Evolutionary conservation across 1,284 basidiomycete species (phyloP), one percentile per base, ranked within the genome.

Genomic region (Lignosus rhinocerotis): DNA sequence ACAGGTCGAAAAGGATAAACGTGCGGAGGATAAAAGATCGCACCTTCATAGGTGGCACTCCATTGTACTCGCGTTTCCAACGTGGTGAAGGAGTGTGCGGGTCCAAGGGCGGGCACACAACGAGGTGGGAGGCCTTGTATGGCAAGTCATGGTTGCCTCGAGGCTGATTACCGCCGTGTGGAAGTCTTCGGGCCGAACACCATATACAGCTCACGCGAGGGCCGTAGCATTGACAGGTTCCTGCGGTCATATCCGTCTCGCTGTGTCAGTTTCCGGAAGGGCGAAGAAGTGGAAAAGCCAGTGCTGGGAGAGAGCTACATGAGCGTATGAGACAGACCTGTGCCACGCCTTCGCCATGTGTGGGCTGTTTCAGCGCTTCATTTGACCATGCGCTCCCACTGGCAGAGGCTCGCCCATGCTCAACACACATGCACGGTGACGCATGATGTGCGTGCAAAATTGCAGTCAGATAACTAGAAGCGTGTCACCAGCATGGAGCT

Each of bases 11-110:
- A 68, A 68, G 63, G 68, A 69, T 64, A 64, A 69, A 66, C 68
- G 63, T 62, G 63, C 63, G 61, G 60, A 58, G 67, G 55, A 64
- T 66, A 66, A 64, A 71, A 65, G 69, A 66, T 65, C 61, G 66
- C 60, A 68, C 66, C 64, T 70, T 69, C 70, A 73, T 70, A 72
- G 66, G 66, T 67, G 60, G 66, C 61, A 68, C 61, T 52, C 44
- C 69, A 68, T 69, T 71, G 66, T 70, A 70, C 73, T 68, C 74
- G 74, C 74, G 72, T 67, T 73, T 74, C 70, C 73, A 75, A 73
- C 74, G 74, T 75, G 73, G 74, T 71, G 61, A 65, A 58, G 55
- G 57, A 67, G 65, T 60, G 67, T 61, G 65, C 68, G 69, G 64
- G 62, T 64, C 61, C 62, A 71, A 69, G 65, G 62, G 60, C 63